These are phyloP conservation scores for Mycosarcoma mackinlayi DNA, from an alignment of 1,284 basidiomycete species.

Conservation along the genomic window DNA sequence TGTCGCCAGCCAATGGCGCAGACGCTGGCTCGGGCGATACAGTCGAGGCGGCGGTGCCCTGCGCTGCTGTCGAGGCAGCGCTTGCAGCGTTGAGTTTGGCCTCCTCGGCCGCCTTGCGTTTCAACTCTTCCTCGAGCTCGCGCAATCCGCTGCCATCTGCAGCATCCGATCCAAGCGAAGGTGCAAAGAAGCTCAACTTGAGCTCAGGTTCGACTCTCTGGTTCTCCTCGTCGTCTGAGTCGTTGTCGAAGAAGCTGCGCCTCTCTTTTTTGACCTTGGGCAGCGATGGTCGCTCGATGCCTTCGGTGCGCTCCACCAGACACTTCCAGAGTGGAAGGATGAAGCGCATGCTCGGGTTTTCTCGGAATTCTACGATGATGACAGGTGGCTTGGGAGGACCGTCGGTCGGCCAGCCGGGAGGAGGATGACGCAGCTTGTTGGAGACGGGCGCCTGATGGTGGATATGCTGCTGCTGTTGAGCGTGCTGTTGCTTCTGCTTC, in stretches of 20 bases:
- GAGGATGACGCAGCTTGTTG: constrained; percentile 45
- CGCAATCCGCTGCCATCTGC: constrained; percentile 52
- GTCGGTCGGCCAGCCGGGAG: constrained; percentile 53
- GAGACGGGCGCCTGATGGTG: constrained; percentile 14
- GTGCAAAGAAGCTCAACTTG: constrained; percentile 57
- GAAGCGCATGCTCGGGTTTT: constrained; percentile 63
- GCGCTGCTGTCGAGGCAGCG: neutral
- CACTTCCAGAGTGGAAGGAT: constrained; percentile 63
- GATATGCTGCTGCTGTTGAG: constrained; percentile 23
- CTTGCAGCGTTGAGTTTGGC: constrained; percentile 22
- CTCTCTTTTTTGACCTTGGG: constrained; percentile 51
- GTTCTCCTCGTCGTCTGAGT: constrained; percentile 48
- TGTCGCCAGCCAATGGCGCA: constrained; percentile 7
- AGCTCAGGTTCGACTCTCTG: constrained; percentile 45
- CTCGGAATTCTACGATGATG: constrained; percentile 65
- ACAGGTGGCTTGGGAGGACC: constrained; percentile 59
- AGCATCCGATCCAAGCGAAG: constrained; percentile 59
- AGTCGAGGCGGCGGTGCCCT: constrained; percentile 10
- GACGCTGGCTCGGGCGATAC: constrained; percentile 24
- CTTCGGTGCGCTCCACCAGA: constrained; percentile 57
- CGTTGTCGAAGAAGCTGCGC: constrained; percentile 50
- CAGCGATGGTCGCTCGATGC: constrained; percentile 36
- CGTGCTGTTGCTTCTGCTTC: constrained; percentile 35
- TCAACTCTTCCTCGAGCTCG: constrained; percentile 45
- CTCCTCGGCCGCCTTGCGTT: constrained; percentile 45